Percentiles rank a stretch among this genome's conserved stretches.
phyloP scores from a whole-genome alignment of 2,329 filamentous ascomycete genomes.

The Cladophialophora yegresii region DNA sequence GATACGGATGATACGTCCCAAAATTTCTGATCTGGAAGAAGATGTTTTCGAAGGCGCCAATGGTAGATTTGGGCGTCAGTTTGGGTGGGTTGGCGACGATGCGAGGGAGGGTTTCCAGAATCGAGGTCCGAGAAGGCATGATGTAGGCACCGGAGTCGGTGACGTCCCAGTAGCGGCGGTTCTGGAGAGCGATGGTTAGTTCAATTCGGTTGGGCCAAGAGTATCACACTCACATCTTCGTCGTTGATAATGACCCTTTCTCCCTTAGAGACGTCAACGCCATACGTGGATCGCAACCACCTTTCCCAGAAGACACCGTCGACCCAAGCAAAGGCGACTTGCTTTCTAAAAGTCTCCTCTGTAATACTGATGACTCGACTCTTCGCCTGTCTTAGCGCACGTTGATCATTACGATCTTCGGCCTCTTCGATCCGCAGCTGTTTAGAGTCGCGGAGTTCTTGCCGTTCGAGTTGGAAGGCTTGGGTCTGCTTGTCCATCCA shows the following conservation, averaged over 20 bases:
- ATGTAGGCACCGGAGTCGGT: slow-evolving; percentile 89
- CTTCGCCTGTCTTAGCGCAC: slow-evolving; percentile 83
- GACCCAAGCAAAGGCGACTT: slow-evolving; percentile 95
- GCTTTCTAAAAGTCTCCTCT: slow-evolving; percentile 73
- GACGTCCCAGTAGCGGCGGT: slow-evolving; percentile 90
- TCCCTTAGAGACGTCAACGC: slow-evolving; percentile 79
- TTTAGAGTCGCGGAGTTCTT: slow-evolving; percentile 91
- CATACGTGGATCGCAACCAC: slow-evolving; percentile 94
- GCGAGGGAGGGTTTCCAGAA: slow-evolving; percentile 73
- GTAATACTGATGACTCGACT: slow-evolving; percentile 89
- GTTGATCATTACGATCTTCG: slow-evolving; percentile 86
- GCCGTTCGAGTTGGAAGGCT: slow-evolving; percentile 86
- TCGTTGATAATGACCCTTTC: slow-evolving; percentile 96
- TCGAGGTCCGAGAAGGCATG: slow-evolving; percentile 82
- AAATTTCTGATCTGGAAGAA: slow-evolving; percentile 51
- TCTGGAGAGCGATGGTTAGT: slow-evolving; percentile 59
- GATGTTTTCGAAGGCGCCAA: slow-evolving; percentile 50
- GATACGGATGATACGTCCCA: slow-evolving; percentile 47
- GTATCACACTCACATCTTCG: slow-evolving; percentile 72
- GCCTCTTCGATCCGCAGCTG: slow-evolving; percentile 95
- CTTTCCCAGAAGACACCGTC: slow-evolving; percentile 97
- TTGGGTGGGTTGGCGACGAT: slow-evolving; percentile 53
- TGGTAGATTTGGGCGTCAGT: slow-evolving; percentile 53
- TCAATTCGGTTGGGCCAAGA: slow-evolving; percentile 26
- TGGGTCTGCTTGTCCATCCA: slow-evolving; percentile 98